Evolutionary conservation across 2,329 filamentous ascomycete genomes (phyloP).

Genomic region (Botrytis pseudocinerea): DNA sequence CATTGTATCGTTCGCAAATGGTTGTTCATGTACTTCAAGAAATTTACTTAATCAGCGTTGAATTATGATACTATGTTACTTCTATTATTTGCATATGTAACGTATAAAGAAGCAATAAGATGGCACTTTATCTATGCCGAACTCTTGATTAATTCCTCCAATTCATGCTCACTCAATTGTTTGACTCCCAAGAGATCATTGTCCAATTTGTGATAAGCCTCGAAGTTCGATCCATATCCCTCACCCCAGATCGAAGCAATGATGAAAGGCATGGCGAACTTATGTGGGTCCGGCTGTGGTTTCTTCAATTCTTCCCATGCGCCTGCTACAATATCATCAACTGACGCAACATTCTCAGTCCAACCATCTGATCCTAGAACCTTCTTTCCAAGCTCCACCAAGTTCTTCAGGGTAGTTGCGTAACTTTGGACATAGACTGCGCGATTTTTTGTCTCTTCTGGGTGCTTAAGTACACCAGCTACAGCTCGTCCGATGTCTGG

Average conservation of each 20-base stretch:
- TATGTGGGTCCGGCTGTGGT: constrained; percentile 24
- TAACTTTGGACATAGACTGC: constrained; percentile 30
- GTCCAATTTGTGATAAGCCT: constrained; percentile 44
- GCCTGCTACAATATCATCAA: constrained; percentile 24
- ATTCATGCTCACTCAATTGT: constrained; percentile 58
- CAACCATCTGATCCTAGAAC: constrained; percentile 27
- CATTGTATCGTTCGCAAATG: neutral
- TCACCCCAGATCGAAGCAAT: constrained; percentile 40
- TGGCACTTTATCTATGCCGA: neutral
- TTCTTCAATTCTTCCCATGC: constrained; percentile 32
- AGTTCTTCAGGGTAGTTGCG: constrained; percentile 29
- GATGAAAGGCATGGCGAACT: constrained; percentile 28
- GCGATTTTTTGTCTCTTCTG: constrained; percentile 35
- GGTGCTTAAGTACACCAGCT: constrained; percentile 42
- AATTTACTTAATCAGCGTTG: neutral
- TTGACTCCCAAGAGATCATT: constrained; percentile 66
- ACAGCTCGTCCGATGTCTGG: constrained; percentile 41
- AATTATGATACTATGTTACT: neutral
- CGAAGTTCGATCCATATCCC: constrained; percentile 35
- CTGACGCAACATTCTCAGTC: constrained; percentile 28
- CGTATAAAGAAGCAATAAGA: neutral
- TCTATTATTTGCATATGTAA: too few relatives aligned
- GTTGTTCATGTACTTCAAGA: neutral
- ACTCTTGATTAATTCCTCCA: constrained; percentile 36
- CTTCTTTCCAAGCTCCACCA: constrained; percentile 28